Evolutionary conservation across 2,329 filamentous ascomycete species (phyloP).

Genomic region (Nothomitra cinnamomea): DNA sequence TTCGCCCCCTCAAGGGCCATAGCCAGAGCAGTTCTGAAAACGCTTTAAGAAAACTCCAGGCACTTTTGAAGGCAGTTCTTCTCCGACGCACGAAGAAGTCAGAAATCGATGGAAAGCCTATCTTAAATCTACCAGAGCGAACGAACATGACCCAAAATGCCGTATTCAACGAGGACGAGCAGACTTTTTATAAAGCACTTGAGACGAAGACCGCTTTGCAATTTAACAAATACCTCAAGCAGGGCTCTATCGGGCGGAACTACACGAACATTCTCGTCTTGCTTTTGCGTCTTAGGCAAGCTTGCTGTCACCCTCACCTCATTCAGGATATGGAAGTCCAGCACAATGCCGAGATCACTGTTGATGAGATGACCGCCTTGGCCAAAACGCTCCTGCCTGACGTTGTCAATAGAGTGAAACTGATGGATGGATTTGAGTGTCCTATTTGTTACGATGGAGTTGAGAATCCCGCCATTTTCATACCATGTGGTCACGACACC

Average conservation of each 20-base stretch:
- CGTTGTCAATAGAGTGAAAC: slow-evolving; percentile 50
- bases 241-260: slow-evolving; percentile 48
- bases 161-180: slow-evolving; percentile 49
- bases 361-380: slow-evolving; percentile 40
- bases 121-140: slow-evolving; percentile 51
- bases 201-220: slow-evolving; percentile 49
- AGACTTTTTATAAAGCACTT: slow-evolving; percentile 45
- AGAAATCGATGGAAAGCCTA: slow-evolving; percentile 61
- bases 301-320: slow-evolving; percentile 60
- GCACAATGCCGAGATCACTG: slow-evolving; percentile 29
- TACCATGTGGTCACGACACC: slow-evolving; percentile 68
- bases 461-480: slow-evolving; percentile 57
- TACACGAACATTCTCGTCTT: slow-evolving; percentile 72
- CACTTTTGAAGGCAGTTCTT: slow-evolving; percentile 62
- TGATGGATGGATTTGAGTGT: slow-evolving; percentile 51
- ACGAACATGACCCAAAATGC: slow-evolving; percentile 43
- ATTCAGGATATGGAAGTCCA: slow-evolving; percentile 44
- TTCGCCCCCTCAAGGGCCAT: slow-evolving; percentile 30
- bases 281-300: slow-evolving; percentile 62
- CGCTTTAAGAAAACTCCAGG: slow-evolving; percentile 56
- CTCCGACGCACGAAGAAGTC: slow-evolving; percentile 70
- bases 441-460: slow-evolving; percentile 67
- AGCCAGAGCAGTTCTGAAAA: slow-evolving; percentile 19
- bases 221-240: slow-evolving; percentile 62
- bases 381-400: slow-evolving; percentile 41